Base-by-base conservation (phyloP, 2,329 filamentous ascomycete species). In the Pseudogymnoascus sp. region DNA sequence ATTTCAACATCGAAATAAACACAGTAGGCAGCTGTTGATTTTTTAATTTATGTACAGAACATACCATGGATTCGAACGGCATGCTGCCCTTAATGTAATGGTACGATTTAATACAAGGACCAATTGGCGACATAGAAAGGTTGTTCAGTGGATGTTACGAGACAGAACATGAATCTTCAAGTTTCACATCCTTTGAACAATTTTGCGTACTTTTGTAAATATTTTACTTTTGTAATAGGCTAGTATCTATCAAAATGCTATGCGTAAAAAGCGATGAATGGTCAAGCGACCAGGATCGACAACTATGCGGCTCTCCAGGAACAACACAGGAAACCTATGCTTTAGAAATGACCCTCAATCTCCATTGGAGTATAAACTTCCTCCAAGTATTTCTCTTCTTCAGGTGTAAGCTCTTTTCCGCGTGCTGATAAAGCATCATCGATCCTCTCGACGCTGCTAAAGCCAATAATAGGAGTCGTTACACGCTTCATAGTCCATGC, bases 351-450 rank as follows among this genome's bases (percentile, higher is more conserved):
- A 4, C 77, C 77, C 13, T 37, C 37, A 64, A 78, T 69, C 39
- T 66, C 65, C 74, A 81, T 80, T 0, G 80, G 77, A 37, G 77
- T 63, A 73, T 85, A 85, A n/a, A 76, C 73, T 72, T 83, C 81
- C 72, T 84, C 82, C 60, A 85, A 67, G 70, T 80, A 82, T 68
- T 77, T 75, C 65, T 79, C 77, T 68, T 85, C 82, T 67, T 84
- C 81, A 8, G 79, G 75, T 0, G 75, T 79, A 69, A 85, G 70
- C 67, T 75, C 76, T 63, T 76, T 76, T 3, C 70, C 70, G 60
- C 69, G 69, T 4, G 71, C 68, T 34, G 75, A 76, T 63, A 83
- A 74, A 1, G 81, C 80, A 73, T 85, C 81, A 61, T 85, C 81
- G 54, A 85, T 80, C 39, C 83, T 74, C 66, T 78, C 76, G 61